Evolutionary conservation across 306 rosid species (phyloP).

Genomic region (Fragaria iinumae): DNA sequence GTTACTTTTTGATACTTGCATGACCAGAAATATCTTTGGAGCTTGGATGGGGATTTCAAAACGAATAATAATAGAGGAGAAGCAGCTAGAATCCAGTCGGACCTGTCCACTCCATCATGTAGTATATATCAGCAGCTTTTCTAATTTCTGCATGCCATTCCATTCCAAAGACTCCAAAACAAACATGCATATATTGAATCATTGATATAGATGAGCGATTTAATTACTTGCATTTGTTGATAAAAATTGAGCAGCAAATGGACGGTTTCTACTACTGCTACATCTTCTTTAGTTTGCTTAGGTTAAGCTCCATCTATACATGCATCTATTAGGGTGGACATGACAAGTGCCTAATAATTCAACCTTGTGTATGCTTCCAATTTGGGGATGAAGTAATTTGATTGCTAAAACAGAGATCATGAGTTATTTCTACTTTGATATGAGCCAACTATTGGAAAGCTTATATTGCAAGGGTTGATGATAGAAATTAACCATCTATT

Average conservation of each 20-base stretch:
- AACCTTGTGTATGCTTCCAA: not conserved
- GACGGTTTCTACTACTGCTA: too few relatives aligned
- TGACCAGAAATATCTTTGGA: not conserved
- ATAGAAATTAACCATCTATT: not conserved
- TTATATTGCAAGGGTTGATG: not conserved
- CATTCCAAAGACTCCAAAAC: constrained; percentile 61
- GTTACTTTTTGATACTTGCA: not conserved
- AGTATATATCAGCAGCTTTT: constrained; percentile 64
- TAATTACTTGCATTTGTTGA: too few relatives aligned
- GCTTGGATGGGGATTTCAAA: constrained; percentile 19
- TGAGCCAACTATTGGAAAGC: not conserved
- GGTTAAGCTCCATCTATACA: too few relatives aligned
- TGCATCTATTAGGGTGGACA: too few relatives aligned
- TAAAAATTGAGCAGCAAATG: too few relatives aligned
- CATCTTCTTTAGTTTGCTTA: too few relatives aligned
- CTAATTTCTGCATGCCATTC: constrained; percentile 61
- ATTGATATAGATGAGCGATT: not conserved
- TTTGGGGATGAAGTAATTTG: not conserved
- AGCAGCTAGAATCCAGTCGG: constrained; percentile 42
- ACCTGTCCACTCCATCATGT: constrained; percentile 25
- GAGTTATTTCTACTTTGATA: not conserved
- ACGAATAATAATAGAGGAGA: constrained; percentile 33
- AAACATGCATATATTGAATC: constrained; percentile 43
- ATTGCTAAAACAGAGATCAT: not conserved
- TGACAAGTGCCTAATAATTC: too few relatives aligned